Evolutionary conservation across 2,329 filamentous ascomycete genomes (phyloP).

Genomic region (Xylariaceae sp.): DNA sequence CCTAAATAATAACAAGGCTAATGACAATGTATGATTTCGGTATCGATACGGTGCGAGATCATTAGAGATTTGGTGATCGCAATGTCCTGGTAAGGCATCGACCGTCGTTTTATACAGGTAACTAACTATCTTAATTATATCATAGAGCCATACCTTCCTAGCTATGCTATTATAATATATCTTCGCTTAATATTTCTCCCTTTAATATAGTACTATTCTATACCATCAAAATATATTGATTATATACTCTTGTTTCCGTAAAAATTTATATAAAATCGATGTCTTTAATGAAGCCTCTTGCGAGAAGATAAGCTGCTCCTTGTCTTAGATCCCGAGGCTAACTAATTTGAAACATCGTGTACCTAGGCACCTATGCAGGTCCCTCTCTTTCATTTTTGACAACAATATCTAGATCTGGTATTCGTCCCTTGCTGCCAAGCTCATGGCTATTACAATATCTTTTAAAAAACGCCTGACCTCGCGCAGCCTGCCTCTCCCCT

Average conservation of each 20-base stretch:
- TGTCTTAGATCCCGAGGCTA: background rate
- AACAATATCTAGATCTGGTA: background rate
- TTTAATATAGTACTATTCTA: background rate
- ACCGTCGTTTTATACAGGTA: background rate
- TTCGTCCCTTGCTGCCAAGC: background rate
- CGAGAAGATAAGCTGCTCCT: no score
- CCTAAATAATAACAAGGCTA: background rate
- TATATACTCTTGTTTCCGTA: background rate
- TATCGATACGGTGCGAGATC: background rate
- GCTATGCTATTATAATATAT: background rate
- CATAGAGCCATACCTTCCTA: background rate
- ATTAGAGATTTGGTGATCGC: background rate
- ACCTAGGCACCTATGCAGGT: background rate
- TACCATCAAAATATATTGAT: background rate
- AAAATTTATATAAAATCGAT: no score
- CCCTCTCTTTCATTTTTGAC: background rate
- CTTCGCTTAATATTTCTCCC: background rate
- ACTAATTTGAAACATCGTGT: background rate
- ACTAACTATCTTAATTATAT: background rate
- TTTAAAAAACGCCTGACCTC: background rate
- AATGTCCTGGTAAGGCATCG: background rate
- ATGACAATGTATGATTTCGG: background rate
- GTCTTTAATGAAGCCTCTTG: no score
- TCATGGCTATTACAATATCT: background rate
- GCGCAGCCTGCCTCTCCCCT: background rate